Percentiles rank a stretch among this genome's conserved stretches.
These are phyloP conservation scores for Ceratobasidium papillatum DNA, from an alignment of 1,284 basidiomycete genomes.

Conservation along the genomic window DNA sequence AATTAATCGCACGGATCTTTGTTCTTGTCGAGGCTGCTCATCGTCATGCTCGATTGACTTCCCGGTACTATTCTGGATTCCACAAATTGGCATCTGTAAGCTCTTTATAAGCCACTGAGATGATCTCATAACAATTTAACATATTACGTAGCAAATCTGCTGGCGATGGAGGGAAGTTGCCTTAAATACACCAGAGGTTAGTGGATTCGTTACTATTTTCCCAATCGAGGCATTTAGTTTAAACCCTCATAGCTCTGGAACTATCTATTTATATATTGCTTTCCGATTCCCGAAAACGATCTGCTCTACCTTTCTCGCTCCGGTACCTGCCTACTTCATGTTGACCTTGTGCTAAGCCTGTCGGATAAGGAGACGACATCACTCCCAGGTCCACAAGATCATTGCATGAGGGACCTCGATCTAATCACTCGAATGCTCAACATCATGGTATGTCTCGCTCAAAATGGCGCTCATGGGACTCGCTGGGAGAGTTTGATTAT, in stretches of 20 bases:
- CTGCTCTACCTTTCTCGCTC: constrained; percentile 16
- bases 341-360: no score
- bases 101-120: not conserved
- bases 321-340: not conserved
- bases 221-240: not conserved
- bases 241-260: constrained; percentile 16
- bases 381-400: not conserved
- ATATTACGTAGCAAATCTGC: not conserved
- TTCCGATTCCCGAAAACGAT: not conserved
- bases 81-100: constrained; percentile 2
- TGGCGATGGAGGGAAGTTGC: constrained; percentile 1
- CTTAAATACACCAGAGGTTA: constrained; percentile 14
- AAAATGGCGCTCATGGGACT: not conserved
- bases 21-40: not conserved
- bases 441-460: no score
- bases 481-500: constrained; percentile 12
- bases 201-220: not conserved
- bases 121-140: not conserved
- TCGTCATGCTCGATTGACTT: not conserved
- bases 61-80: not conserved
- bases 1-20: constrained; percentile 5
- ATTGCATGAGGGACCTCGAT: not conserved
- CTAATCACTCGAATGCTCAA: no score
- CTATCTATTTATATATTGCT: constrained; percentile 11
- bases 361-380: constrained; percentile 17